Percentiles rank a stretch among this genome's conserved stretches.
phyloP scores from a whole-genome alignment of 352 stramenopile species.

The Globisporangium takayamanum region DNA sequence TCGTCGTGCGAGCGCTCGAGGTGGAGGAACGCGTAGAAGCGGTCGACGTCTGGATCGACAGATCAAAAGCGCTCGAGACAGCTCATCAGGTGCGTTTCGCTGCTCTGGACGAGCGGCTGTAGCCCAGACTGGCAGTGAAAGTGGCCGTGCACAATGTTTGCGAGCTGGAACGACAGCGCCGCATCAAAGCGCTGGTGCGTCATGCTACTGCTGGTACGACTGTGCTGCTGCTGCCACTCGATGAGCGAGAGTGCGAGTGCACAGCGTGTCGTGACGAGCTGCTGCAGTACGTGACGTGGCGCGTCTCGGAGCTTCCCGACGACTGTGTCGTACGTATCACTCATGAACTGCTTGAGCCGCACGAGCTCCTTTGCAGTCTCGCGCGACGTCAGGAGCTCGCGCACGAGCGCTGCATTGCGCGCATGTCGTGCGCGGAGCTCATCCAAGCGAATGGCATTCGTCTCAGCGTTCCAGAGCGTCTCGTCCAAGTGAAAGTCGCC shows the following conservation, averaged over 20 bases:
- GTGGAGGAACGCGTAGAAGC: conserved; percentile 50
- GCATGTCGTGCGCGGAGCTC: conserved; percentile 14
- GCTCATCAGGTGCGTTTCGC: conserved; percentile 23
- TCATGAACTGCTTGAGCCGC: conserved; percentile 62
- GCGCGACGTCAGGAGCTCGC: conserved; percentile 27
- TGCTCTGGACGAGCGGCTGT: conserved; percentile 40
- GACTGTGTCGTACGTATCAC: conserved; percentile 61
- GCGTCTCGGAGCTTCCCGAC: conserved; percentile 42
- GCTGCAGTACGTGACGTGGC: conserved; percentile 10
- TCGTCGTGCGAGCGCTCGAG: conserved; percentile 46
- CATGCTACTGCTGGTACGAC: conserved; percentile 10
- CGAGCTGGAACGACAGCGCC: conserved; percentile 26
- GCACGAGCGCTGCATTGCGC: conserved; percentile 8
- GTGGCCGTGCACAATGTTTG: conserved; percentile 41
- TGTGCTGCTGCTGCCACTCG: conserved; percentile 29
- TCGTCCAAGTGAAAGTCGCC: conserved; percentile 17
- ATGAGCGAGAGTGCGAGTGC: conserved; percentile 41
- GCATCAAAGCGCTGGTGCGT: neutral
- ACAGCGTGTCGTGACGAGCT: conserved; percentile 27
- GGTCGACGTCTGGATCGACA: conserved; percentile 48
- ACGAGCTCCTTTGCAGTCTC: conserved; percentile 46
- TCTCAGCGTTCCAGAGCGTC: conserved; percentile 9
- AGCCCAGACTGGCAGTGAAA: conserved; percentile 61
- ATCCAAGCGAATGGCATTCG: conserved; percentile 17
- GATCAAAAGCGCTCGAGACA: conserved; percentile 30